Percentiles rank a stretch among this genome's conserved stretches.
Evolutionary conservation across 495 filamentous ascomycete species (phyloP).

Genomic region (Trypethelium eluteriae): DNA sequence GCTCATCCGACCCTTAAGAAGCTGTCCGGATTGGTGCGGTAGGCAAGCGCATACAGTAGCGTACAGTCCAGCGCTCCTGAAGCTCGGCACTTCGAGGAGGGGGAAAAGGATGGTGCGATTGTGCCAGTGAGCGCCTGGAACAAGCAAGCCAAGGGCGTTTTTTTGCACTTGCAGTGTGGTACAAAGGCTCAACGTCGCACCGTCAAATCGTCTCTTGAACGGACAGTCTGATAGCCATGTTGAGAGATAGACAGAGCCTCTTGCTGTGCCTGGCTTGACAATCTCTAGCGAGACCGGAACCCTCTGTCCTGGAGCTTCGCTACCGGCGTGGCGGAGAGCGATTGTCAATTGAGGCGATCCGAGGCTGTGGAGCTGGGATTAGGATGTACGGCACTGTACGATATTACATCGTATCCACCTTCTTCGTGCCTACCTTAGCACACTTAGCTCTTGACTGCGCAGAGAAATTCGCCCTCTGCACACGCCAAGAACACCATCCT

Average conservation of each 20-base stretch:
- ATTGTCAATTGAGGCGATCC: background rate
- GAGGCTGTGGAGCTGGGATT: conserved; percentile 1
- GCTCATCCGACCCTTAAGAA: background rate
- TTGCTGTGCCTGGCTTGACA: background rate
- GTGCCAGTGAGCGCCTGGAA: background rate
- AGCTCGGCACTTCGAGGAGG: background rate
- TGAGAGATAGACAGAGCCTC: too few relatives aligned
- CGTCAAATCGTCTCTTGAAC: background rate
- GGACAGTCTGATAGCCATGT: too few relatives aligned
- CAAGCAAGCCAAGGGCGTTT: background rate
- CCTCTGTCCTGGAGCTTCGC: background rate
- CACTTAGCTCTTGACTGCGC: too few relatives aligned
- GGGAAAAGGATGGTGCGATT: background rate
- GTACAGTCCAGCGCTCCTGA: background rate
- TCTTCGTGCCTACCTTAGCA: too few relatives aligned
- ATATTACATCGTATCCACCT: too few relatives aligned
- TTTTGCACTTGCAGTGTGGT: background rate
- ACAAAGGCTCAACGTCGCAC: background rate
- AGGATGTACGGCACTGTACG: background rate
- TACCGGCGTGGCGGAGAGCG: background rate
- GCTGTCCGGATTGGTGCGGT: background rate
- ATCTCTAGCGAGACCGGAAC: background rate
- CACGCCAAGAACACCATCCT: too few relatives aligned
- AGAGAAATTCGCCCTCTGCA: too few relatives aligned
- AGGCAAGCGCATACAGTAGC: background rate